Conservation (phyloP, 768 basidiomycete species). For the Leccinum imitatum region DNA sequence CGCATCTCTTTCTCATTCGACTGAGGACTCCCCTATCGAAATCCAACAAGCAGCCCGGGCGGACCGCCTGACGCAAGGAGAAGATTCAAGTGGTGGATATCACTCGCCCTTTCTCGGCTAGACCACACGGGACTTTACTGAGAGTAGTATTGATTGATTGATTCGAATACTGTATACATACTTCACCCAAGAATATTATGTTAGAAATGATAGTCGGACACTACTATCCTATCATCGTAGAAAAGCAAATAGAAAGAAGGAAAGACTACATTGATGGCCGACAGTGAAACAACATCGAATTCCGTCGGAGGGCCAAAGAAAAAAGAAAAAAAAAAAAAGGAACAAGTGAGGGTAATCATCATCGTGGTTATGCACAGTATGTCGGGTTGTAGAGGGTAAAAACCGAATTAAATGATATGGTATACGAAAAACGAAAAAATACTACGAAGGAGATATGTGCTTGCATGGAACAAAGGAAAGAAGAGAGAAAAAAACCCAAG, state of each 20-base stretch:
- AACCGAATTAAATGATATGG: conserved; percentile 23
- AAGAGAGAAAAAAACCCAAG: neutral
- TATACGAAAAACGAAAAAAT: conserved; percentile 16
- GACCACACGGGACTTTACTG: neutral
- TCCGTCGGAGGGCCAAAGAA: neutral
- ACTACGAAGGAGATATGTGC: conserved; percentile 14
- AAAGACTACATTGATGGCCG: neutral
- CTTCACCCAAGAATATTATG: conserved; percentile 14
- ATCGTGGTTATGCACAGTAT: conserved; percentile 25
- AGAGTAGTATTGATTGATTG: neutral
- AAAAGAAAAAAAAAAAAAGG: neutral
- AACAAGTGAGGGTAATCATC: conserved; percentile 6
- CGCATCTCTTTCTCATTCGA: neutral
- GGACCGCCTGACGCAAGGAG: neutral
- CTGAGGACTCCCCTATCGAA: neutral
- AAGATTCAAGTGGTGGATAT: neutral
- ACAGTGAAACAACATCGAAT: neutral
- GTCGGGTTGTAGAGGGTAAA: conserved; percentile 7
- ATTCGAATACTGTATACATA: conserved; percentile 8
- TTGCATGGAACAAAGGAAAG: conserved; percentile 7
- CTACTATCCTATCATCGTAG: conserved; percentile 13
- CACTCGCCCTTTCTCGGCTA: neutral
- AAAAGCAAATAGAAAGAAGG: neutral
- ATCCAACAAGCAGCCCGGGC: neutral
- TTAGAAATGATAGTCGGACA: conserved; percentile 10